phyloP scores from a whole-genome alignment of 2,329 filamentous ascomycete species.

The Colletotrichum sp. region DNA sequence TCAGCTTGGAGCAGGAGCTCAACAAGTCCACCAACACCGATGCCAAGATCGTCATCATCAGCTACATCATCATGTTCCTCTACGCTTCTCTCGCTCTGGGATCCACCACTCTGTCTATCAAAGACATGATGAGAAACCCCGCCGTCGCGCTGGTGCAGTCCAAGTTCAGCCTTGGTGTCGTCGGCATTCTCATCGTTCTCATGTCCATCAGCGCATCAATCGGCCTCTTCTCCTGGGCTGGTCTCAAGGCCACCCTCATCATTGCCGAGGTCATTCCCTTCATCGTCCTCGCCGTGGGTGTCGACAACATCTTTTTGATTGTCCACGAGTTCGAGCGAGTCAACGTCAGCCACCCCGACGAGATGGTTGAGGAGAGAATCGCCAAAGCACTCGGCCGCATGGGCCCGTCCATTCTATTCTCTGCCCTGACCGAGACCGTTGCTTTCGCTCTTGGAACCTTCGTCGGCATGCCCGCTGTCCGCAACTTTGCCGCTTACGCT shows the following conservation, averaged over 20 bases:
- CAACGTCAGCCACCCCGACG: conserved; percentile 89
- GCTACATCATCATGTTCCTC: conserved; percentile 98
- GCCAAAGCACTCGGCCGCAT: conserved; percentile 91
- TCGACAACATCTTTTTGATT: conserved; percentile 98
- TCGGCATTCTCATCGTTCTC: conserved; percentile 92
- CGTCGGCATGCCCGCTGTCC: conserved; percentile 96
- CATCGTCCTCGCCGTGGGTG: conserved; percentile 92
- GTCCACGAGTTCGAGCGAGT: conserved; percentile 98
- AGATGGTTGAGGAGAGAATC: conserved; percentile 84
- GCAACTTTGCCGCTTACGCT: conserved; percentile 96
- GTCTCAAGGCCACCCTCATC: conserved; percentile 94
- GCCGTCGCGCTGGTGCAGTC: conserved; percentile 88
- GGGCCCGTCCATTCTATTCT: conserved; percentile 95
- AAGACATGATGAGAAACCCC: conserved; percentile 81
- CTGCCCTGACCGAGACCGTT: conserved; percentile 91
- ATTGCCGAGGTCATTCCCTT: conserved; percentile 99
- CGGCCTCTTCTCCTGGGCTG: conserved; percentile 89
- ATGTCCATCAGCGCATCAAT: conserved; percentile 98
- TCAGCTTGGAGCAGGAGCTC: conserved; percentile 91
- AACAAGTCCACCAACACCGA: conserved; percentile 99
- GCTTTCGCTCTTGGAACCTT: conserved; percentile 92
- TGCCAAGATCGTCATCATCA: conserved; percentile 94
- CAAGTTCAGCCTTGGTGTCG: conserved; percentile 94
- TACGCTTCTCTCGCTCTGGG: conserved; percentile 94
- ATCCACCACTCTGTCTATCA: conserved; percentile 80